A percentile compares a stretch with the other conserved stretches of the same genome.
phyloP scores from a whole-genome alignment of 2,329 filamentous ascomycete species.

The Fonsecaea nubica region DNA sequence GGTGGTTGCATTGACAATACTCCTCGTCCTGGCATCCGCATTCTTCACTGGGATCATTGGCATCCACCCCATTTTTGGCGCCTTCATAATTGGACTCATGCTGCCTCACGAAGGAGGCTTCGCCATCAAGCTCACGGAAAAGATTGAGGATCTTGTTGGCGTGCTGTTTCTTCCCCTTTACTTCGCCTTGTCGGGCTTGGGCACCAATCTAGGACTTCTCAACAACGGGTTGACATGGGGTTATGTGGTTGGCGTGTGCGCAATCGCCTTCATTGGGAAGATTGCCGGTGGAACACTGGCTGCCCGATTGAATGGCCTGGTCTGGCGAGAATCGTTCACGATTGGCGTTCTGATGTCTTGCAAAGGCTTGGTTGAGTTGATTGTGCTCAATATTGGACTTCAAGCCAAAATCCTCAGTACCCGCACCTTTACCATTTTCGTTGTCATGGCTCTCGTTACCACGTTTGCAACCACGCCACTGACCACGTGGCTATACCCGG shows the following conservation, averaged over 20 bases:
- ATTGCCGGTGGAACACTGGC: conserved; percentile 82
- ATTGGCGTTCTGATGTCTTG: conserved; percentile 95
- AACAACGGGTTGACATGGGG: conserved; percentile 84
- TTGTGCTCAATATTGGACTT: conserved; percentile 83
- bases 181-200: conserved; percentile 89
- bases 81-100: conserved; percentile 86
- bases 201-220: conserved; percentile 83
- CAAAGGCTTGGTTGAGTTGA: conserved; percentile 92
- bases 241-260: conserved; percentile 83
- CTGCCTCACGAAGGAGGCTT: conserved; percentile 72
- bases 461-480: conserved; percentile 84
- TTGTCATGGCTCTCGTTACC: conserved; percentile 89
- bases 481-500: conserved; percentile 75
- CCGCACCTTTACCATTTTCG: conserved; percentile 89
- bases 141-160: conserved; percentile 88
- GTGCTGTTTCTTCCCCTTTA: conserved; percentile 88
- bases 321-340: conserved; percentile 88
- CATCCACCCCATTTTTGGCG: conserved; percentile 92
- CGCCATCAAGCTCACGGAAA: conserved; percentile 85
- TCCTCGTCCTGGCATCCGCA: conserved; percentile 77
- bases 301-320: conserved; percentile 74
- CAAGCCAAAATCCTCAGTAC: conserved; percentile 81
- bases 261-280: conserved; percentile 83
- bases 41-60: conserved; percentile 93
- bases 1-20: conserved; percentile 80